Base-by-base conservation (phyloP, 2,329 filamentous ascomycete species). In the Phialophora verrucosa region DNA sequence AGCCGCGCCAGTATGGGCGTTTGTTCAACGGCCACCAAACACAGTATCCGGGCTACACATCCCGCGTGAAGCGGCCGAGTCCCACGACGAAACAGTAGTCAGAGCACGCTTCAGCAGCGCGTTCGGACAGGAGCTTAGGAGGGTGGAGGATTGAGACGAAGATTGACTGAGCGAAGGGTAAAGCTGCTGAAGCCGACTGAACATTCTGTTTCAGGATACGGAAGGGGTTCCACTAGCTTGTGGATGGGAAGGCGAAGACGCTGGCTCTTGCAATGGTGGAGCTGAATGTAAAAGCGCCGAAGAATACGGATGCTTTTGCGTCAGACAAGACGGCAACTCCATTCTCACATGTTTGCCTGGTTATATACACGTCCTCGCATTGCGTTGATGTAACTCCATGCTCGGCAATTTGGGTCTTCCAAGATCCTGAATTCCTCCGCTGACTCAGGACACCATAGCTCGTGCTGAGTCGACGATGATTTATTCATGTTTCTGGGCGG, bases 281-380 rank as follows among this genome's bases (percentile, higher is more conserved):
- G 25, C 20, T 55, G 53, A 55, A 29, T 29, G 10, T 17, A 12
- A 31, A 32, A n/a, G 8, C 14, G 25, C 53, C 23, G 17, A 32
- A 23, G 29, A 17, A 29, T 11, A 55, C 27, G 29, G 12, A 55
- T 17, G 17, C 14, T 55, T n/a, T 35, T 31, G 25, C 17, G n/a
- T 54, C 31, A 51, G 47, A 35, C 25, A 50, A 23, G 54, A 59
- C 58, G 25, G 35, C 44, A 49, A 62, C 32, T 55, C 58, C 31
- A 35, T 38, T 54, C 47, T 27, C 47, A 32, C 49, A 54, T 20
- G 55, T 44, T 25, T 61, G 49, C 53, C 60, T 65, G 27, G 55
- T 63, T 78, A 78, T 78, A 73, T 78, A 78, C 77, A 78, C 73
- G 72, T 66, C 70, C 73, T 72, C 62, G 62, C 58, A 64, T 54